Evolutionary conservation across 768 basidiomycete genomes (phyloP), one percentile per base, ranked within the genome.

Genomic region (Myochromella boudieri): DNA sequence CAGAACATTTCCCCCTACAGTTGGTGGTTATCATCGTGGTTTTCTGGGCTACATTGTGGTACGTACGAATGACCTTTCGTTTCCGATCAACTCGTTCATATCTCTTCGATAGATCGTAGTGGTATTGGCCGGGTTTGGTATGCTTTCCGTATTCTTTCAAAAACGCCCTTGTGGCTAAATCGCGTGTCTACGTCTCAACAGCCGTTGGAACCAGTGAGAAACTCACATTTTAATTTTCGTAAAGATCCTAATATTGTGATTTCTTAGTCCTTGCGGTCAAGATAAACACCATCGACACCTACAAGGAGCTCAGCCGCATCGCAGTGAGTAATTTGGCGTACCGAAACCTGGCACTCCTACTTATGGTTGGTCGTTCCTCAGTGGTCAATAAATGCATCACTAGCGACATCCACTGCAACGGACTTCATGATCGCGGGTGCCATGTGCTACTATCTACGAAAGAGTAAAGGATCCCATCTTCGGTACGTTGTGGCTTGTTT

Each of bases 361-460:
- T 3, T 25, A 34, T 24, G 14, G 11, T n/a, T n/a, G n/a, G n/a
- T n/a, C n/a, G n/a, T 33, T 21, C 31, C 33, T 10, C 21, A 76
- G 72, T 77, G 74, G 74, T 62, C 66, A 1, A 66, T 78, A 39
- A 58, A 69, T 22, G 60, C 68, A 12, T 73, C 74, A 0, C 58
- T 77, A 2, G 70, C 68, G 1, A 64, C 72, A 0, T 64, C 70
- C 6, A 76, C 76, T 1, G 44, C 64, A 17, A 75, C 74, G 48
- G 75, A 78, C 46, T 71, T 77, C 45, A 48, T 72, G 27, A 72
- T 76, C 39, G 55, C 67, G 14, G 53, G 48, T 8, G 55, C 65
- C 0, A 68, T 68, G 66, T 68, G 65, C 52, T 67, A 34, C 33
- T 68, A 68, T 36, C 58, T 68, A 21, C 42, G 51, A 31, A 66